Percentiles rank a stretch among this genome's conserved stretches.
Conservation (phyloP, 2,329 filamentous ascomycete genomes). For the Parastagonospora nodorum region DNA sequence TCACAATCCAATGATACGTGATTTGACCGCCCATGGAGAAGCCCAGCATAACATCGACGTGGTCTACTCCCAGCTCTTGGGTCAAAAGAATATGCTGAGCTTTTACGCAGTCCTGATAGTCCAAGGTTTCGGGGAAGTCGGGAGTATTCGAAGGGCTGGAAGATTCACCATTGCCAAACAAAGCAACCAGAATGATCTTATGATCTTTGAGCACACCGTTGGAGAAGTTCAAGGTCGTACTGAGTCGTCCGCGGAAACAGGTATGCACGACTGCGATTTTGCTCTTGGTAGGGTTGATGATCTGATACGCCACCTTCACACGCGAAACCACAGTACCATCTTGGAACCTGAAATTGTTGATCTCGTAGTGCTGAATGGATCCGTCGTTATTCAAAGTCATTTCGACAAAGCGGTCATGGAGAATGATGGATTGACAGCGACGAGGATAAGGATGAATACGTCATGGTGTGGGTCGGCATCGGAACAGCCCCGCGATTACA, state of each 20-base stretch:
- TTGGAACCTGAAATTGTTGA: constrained; percentile 25
- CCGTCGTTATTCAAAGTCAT: no score
- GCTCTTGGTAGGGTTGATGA: constrained; percentile 27
- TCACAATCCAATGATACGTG: constrained; percentile 58
- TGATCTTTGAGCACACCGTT: constrained; percentile 51
- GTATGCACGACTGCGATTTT: constrained; percentile 55
- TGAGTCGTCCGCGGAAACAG: constrained; percentile 60
- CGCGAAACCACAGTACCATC: constrained; percentile 19
- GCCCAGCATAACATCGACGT: constrained; percentile 56
- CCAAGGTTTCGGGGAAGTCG: constrained; percentile 52
- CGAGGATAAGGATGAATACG: no score
- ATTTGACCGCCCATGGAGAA: constrained; percentile 64
- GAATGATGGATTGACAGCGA: no score
- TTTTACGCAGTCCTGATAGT: constrained; percentile 58
- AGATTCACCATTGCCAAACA: constrained; percentile 61
- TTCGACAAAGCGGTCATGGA: no score
- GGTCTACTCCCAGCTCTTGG: constrained; percentile 49
- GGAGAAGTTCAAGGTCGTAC: constrained; percentile 56
- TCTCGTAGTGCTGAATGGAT: constrained; percentile 12
- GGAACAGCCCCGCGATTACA: no score
- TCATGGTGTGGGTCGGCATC: no score
- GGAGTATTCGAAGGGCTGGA: constrained; percentile 58
- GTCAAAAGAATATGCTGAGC: constrained; percentile 54
- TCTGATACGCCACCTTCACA: constrained; percentile 25
- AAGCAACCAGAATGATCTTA: constrained; percentile 57